Conservation (phyloP, 2,329 filamentous ascomycete genomes). For the Penicillium hordei region DNA sequence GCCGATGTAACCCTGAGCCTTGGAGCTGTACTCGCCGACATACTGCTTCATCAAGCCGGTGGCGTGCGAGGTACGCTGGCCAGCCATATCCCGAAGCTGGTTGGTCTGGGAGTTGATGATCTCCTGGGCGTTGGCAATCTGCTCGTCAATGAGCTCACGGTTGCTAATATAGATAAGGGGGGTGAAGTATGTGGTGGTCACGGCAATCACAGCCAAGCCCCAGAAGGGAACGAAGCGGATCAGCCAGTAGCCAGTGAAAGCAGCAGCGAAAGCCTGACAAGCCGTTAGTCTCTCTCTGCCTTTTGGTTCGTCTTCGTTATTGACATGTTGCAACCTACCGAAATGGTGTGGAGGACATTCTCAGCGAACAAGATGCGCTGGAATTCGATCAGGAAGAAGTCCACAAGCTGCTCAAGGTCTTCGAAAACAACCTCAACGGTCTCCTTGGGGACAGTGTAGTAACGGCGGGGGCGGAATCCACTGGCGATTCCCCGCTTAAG, state of each 20-base stretch:
- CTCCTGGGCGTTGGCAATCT: conserved; percentile 55
- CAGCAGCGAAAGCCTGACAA: conserved; percentile 57
- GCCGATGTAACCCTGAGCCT: conserved; percentile 59
- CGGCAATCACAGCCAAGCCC: conserved; percentile 60
- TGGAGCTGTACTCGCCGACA: conserved; percentile 59
- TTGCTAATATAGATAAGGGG: conserved; percentile 66
- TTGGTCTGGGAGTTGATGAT: conserved; percentile 59
- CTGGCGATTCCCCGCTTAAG: conserved; percentile 60
- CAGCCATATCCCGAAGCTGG: conserved; percentile 61
- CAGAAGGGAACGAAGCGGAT: conserved; percentile 66
- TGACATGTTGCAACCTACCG: conserved; percentile 48
- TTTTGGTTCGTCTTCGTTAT: background rate
- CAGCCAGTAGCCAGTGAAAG: conserved; percentile 62
- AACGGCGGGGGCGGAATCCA: conserved; percentile 62
- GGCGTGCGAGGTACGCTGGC: conserved; percentile 59
- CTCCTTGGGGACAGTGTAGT: conserved; percentile 66
- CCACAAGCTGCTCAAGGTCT: conserved; percentile 63
- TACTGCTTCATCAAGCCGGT: conserved; percentile 59
- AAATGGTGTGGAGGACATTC: conserved; percentile 61
- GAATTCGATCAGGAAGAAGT: conserved; percentile 68
- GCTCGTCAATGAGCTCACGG: conserved; percentile 62
- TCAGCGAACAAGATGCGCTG: conserved; percentile 66
- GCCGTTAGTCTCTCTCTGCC: conserved; percentile 9
- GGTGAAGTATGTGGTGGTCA: conserved; percentile 57
- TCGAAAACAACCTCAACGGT: conserved; percentile 61